Evolutionary conservation across 768 basidiomycete species (phyloP).

Genomic region (Pholiota molesta): DNA sequence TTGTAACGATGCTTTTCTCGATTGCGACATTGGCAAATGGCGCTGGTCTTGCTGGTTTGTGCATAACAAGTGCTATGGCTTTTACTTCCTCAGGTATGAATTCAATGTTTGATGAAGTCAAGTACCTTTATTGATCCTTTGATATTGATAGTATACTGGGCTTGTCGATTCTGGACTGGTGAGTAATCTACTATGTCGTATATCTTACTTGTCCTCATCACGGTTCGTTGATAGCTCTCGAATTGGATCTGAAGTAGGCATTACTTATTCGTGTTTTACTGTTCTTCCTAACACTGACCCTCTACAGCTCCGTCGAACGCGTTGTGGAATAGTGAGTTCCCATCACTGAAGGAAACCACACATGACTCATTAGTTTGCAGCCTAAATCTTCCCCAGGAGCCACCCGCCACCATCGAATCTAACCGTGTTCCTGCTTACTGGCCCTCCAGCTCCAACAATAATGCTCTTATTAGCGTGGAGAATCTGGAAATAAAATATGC

Average conservation of each 20-base stretch:
- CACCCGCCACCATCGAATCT: conserved; percentile 73
- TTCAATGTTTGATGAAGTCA: neutral
- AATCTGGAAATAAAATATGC: conserved; percentile 83
- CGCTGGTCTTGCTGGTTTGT: conserved; percentile 68
- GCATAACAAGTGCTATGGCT: conserved; percentile 72
- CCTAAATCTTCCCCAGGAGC: conserved; percentile 85
- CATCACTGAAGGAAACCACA: neutral
- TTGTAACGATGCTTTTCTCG: conserved; percentile 77
- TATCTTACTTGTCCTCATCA: neutral
- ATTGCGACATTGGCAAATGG: conserved; percentile 57
- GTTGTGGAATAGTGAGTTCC: conserved; percentile 75
- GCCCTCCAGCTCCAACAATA: conserved; percentile 73
- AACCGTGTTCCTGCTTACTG: conserved; percentile 88
- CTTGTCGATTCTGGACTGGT: conserved; percentile 55
- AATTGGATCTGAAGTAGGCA: conserved; percentile 74
- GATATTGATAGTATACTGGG: conserved; percentile 48
- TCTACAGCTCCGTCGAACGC: conserved; percentile 80
- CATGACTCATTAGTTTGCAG: conserved; percentile 23
- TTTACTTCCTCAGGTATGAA: conserved; percentile 45
- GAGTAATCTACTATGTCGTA: conserved; percentile 6
- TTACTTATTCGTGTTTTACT: conserved; percentile 13
- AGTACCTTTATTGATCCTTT: neutral
- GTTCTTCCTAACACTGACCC: conserved; percentile 2
- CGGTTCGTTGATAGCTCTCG: conserved; percentile 54
- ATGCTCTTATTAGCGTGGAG: conserved; percentile 67